Conservation (phyloP, 1,284 basidiomycete species). For the Thelephora terrestris region DNA sequence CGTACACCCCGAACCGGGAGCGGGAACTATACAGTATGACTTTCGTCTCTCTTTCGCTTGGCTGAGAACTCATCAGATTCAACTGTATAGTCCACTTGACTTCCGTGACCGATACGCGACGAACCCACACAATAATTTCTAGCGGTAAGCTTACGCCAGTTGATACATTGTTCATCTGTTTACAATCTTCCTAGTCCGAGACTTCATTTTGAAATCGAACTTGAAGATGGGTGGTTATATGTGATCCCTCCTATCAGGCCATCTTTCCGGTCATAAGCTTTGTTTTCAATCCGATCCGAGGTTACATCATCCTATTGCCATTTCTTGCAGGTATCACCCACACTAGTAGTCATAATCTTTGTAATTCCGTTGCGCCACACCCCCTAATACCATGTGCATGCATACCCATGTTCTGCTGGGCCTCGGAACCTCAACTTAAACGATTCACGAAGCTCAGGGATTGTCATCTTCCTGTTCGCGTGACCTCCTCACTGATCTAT, state of each 20-base stretch:
- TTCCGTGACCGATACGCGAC: conserved; percentile 55
- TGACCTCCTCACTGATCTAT: no score
- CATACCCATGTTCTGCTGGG: no score
- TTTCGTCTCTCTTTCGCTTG: conserved; percentile 2
- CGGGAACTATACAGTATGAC: conserved; percentile 60
- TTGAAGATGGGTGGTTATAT: conserved; percentile 16
- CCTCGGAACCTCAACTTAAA: no score
- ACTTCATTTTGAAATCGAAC: conserved; percentile 32
- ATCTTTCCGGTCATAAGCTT: no score
- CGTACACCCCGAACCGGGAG: conserved; percentile 52
- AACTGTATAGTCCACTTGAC: conserved; percentile 55
- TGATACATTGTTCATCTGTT: background rate
- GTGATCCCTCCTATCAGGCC: background rate
- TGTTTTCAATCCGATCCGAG: no score
- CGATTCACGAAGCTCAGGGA: no score
- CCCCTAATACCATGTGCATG: no score
- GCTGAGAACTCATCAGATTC: conserved; percentile 1
- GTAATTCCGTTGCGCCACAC: no score
- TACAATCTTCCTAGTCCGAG: conserved; percentile 25
- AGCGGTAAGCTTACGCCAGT: conserved; percentile 23
- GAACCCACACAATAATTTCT: conserved; percentile 31
- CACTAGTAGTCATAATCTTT: no score
- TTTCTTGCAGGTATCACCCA: no score
- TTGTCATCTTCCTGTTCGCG: no score
- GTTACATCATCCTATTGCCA: no score